Percentiles rank a stretch among this genome's conserved stretches.
Evolutionary conservation across 2,329 filamentous ascomycete genomes (phyloP).

Genomic region (Cordyceps farinosa): DNA sequence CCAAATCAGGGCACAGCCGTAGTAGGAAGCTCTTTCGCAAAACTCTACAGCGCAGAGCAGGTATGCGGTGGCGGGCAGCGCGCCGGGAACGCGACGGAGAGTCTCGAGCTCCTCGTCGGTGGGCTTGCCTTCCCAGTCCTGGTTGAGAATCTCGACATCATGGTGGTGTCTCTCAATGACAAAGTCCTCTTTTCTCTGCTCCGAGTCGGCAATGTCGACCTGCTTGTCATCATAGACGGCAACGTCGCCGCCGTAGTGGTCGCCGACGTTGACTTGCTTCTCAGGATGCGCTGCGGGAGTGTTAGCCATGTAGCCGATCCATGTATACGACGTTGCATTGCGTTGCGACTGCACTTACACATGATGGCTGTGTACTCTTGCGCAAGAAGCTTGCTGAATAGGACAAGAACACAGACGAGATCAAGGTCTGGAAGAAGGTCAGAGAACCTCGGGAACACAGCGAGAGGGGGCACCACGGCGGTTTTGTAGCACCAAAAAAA

Average conservation of each 20-base stretch:
- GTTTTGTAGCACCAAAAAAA: constrained; percentile 14
- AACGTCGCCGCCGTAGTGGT: background rate
- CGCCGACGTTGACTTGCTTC: constrained; percentile 7
- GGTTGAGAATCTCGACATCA: constrained; percentile 20
- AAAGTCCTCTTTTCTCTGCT: background rate
- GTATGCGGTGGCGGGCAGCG: constrained; percentile 51
- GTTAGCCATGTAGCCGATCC: background rate
- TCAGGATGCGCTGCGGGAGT: background rate
- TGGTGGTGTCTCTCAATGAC: constrained; percentile 3
- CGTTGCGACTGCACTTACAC: background rate
- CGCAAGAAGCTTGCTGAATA: background rate
- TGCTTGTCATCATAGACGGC: background rate
- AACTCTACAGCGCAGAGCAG: constrained; percentile 58
- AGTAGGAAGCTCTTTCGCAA: constrained; percentile 59
- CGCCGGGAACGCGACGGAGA: constrained; percentile 50
- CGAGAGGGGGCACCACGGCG: background rate
- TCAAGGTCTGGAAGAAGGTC: background rate
- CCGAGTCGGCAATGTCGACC: background rate
- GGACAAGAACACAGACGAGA: background rate
- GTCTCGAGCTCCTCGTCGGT: constrained; percentile 52
- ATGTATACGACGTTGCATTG: background rate
- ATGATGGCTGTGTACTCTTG: constrained; percentile 2
- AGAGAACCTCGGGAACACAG: background rate
- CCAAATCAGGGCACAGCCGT: constrained; percentile 35
- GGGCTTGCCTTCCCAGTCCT: constrained; percentile 39